Base-by-base conservation (phyloP, 257 asterid genomes). In the Salvia rosmarinus region DNA sequence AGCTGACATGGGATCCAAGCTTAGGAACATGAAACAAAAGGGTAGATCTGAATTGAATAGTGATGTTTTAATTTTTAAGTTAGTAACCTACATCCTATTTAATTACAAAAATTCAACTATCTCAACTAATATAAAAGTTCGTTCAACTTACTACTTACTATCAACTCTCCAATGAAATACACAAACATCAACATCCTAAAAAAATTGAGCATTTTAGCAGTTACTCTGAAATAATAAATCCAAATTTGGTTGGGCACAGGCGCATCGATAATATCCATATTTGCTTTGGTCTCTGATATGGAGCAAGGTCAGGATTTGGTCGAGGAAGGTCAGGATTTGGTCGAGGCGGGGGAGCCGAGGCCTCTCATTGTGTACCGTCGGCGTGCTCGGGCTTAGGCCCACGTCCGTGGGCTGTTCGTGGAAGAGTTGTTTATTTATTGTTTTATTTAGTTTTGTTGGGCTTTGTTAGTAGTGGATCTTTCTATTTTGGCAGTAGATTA, bases 1-100 rank as follows among this genome's bases (percentile, higher is more conserved):
- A 37, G 12, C 7, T 23, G 40, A 32, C 40, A 46, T 25, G 11
- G 14, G 67, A 50, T 43, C 67, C 32, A 56, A 70, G 32, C 67
- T 69, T 54, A 68, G 40, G 43, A 54, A 52, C n/a, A 68, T 39
- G 44, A 23, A 47, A 16, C 43, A 30, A 19, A 66, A 13, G 23
- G 25, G 47, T 54, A 21, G 43, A 17, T 54, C 17, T 68, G 39
- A 7, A 37, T 13, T 3, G 19, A 17, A 59, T 9, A 44, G 17
- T 46, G 32, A 70, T 70, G 67, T 30, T 71, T 57, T 39, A 1
- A 19, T 25, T 35, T 35, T 8, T 13, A 54, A 20, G 43, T 40
- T 56, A 55, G 43, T n/a, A 14, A 55, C 1, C 37, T n/a, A 13
- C 7, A 64, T 11, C 25, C 20, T 28, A 9, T 69, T 40, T 20